Evolutionary conservation across 129 eudicot genomes (phyloP).

Genomic region (Ambrosia trifida): DNA sequence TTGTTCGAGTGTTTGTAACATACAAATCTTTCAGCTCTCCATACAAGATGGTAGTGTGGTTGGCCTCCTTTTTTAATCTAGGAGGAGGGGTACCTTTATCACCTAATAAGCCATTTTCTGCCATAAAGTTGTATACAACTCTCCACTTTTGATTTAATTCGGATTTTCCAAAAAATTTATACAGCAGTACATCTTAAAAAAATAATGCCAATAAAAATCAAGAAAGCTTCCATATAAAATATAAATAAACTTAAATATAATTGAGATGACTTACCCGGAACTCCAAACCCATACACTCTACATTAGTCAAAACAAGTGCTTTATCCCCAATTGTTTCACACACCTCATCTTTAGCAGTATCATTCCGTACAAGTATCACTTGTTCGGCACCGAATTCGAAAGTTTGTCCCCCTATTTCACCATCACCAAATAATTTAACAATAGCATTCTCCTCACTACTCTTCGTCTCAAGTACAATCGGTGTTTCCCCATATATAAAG

Average conservation of each 20-base stretch:
- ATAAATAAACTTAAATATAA: too few species aligned
- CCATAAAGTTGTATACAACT: constrained; percentile 62
- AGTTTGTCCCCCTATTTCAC: constrained; percentile 33
- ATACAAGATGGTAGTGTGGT: constrained; percentile 50
- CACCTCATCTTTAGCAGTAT: constrained; percentile 45
- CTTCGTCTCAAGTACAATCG: constrained; percentile 52
- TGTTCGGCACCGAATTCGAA: constrained; percentile 81
- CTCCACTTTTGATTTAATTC: constrained; percentile 61
- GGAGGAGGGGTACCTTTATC: constrained; percentile 42
- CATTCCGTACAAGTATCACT: constrained; percentile 74
- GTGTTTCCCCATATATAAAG: constrained; percentile 56
- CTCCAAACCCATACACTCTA: constrained; percentile 82
- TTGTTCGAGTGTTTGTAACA: constrained; percentile 83
- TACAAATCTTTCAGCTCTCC: constrained; percentile 66
- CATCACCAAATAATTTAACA: constrained; percentile 39
- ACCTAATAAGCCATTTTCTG: constrained; percentile 42
- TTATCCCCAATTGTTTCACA: constrained; percentile 48
- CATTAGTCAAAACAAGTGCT: constrained; percentile 64
- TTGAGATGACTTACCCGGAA: constrained; percentile 25
- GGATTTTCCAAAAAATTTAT: constrained; percentile 77
- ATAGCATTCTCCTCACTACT: constrained; percentile 47
- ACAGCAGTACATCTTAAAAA: constrained; percentile 42
- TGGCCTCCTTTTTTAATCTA: constrained; percentile 35
- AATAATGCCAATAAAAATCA: too few species aligned
- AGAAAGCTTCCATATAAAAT: too few species aligned